Percentiles rank a stretch among this genome's conserved stretches.
These are phyloP conservation scores for Elongisporangium senticosum DNA, from an alignment of 352 stramenopile genomes.

Conservation along the genomic window DNA sequence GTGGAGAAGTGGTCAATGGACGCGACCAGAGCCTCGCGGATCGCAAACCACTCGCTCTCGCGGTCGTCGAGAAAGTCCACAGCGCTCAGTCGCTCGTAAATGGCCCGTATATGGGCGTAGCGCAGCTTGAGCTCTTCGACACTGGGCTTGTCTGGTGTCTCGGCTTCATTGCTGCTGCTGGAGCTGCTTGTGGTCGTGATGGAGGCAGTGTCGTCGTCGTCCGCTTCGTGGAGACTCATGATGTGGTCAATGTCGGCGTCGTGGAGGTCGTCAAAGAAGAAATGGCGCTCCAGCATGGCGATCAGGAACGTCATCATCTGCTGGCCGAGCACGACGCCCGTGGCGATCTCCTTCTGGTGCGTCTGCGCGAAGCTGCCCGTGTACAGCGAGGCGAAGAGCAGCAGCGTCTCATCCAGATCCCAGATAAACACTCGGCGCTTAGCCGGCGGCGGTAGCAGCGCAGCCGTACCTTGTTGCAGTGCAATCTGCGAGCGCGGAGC, in stretches of 20 bases:
- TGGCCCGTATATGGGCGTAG: conserved; percentile 67
- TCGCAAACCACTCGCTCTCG: conserved; percentile 64
- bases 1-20: conserved; percentile 72
- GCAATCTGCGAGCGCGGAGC: too few relatives aligned
- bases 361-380: conserved; percentile 60
- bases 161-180: conserved; percentile 6
- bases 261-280: conserved; percentile 80
- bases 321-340: conserved; percentile 59
- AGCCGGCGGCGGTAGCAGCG: conserved; percentile 1
- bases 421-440: conserved; percentile 67
- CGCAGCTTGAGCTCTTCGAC: conserved; percentile 15
- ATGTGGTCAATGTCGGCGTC: conserved; percentile 70
- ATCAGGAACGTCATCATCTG: conserved; percentile 86
- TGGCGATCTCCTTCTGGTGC: conserved; percentile 51
- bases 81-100: conserved; percentile 57
- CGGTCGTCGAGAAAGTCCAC: conserved; percentile 69
- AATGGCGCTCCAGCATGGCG: conserved; percentile 74
- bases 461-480: too few relatives aligned
- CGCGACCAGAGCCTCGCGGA: conserved; percentile 53
- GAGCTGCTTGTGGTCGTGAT: background rate
- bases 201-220: background rate
- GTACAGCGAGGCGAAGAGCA: conserved; percentile 79
- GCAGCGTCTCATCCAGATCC: conserved; percentile 79
- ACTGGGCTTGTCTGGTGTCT: background rate
- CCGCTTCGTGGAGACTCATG: conserved; percentile 12